phyloP scores from a whole-genome alignment of 768 basidiomycete genomes.

The Lactarius deliciosus region DNA sequence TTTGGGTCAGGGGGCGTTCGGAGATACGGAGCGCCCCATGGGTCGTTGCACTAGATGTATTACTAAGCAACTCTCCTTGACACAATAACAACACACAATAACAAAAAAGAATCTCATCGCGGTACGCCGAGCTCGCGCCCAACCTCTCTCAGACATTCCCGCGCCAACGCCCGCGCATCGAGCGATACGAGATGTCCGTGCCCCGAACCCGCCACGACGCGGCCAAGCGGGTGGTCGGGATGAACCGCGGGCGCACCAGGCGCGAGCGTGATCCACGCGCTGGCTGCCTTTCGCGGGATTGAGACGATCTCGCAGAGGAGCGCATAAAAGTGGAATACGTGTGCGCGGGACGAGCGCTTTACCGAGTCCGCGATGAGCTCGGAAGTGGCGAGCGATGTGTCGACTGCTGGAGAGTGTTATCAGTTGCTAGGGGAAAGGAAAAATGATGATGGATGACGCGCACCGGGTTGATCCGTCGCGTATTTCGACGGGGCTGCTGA shows the following conservation, averaged over 20 bases:
- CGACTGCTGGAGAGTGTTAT: constrained; percentile 35
- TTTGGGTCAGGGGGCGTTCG: too few species aligned
- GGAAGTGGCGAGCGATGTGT: constrained; percentile 48
- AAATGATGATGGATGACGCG: constrained; percentile 28
- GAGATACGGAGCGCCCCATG: too few species aligned
- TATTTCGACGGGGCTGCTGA: constrained; percentile 62
- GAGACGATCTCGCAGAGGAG: constrained; percentile 78
- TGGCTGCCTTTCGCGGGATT: constrained; percentile 64
- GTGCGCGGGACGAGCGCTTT: constrained; percentile 72
- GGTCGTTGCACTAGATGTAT: too few species aligned
- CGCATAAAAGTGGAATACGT: constrained; percentile 86
- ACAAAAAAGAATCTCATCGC: constrained; percentile 19
- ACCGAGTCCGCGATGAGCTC: constrained; percentile 67
- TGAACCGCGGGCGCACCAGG: neutral
- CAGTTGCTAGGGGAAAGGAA: neutral
- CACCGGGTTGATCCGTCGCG: constrained; percentile 59
- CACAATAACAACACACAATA: too few species aligned
- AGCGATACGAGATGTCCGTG: constrained; percentile 42
- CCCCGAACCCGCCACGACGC: neutral
- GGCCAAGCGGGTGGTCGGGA: neutral
- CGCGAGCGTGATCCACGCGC: constrained; percentile 55
- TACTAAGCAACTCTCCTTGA: too few species aligned
- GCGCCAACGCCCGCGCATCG: constrained; percentile 65
- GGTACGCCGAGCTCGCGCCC: constrained; percentile 72
- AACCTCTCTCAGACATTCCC: constrained; percentile 63